Evolutionary conservation across 805 yeast genomes (phyloP), one percentile per base, ranked within the genome.

Genomic region (Suhomyces faveliae): DNA sequence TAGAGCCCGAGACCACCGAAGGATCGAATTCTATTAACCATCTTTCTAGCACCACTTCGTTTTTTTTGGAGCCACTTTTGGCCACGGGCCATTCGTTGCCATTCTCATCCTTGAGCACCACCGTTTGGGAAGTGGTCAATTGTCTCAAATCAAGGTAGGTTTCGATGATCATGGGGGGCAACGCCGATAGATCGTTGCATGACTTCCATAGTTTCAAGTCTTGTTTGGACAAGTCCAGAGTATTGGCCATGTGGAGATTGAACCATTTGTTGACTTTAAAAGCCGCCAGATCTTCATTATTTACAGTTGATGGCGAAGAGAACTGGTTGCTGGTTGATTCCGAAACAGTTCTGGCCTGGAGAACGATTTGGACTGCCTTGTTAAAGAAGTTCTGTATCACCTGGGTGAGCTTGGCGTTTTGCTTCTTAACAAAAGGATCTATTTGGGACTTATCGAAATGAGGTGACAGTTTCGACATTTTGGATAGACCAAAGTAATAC

Each of bases 11-110:
- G 61, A 61, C 71, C 21, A 62, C 64, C 37, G 68, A 70, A 13
- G 79, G 66, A 58, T 86, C 91, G 51, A 91, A 79, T 63, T 91
- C 96, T 27, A 94, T 69, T 20, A 89, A 73, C 99, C 99, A 94
- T 50, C 99, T 77, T 61, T 94, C 99, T 48, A 94, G 68, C 2
- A 94, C 97, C n/a, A 94, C 80, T 64, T 92, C 98, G 13, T 81
- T 75, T 58, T 86, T 86, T 58, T 79, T 81, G 2, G 78, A 73
- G 11, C 85, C 85, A 10, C 67, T 62, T 49, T 76, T 80, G 8
- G 85, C 72, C 10, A 83, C 83, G 8, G 78, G 70, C 78, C 85
- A 83, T 11, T 76, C 59, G 52, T 73, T 73, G 20, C 76, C 78
- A 6, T 74, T 73, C 3, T 74, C 76, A 55, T 85, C 91, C 23